Conservation (phyloP, 2,329 filamentous ascomycete genomes). For the Alternaria ethzedia region DNA sequence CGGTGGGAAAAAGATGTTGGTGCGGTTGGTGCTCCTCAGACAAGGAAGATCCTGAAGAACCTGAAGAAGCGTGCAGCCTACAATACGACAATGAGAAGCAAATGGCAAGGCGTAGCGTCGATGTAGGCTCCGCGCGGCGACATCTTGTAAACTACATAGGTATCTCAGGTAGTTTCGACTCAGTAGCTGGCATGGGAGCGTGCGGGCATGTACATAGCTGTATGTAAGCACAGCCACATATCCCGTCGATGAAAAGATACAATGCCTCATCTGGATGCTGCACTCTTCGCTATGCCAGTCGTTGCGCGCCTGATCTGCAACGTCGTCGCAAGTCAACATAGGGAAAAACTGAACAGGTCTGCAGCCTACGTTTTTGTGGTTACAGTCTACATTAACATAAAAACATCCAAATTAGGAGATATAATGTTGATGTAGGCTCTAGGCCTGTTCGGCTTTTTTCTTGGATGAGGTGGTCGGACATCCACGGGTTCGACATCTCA, state of each 20-base stretch:
- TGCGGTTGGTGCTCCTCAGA: background rate
- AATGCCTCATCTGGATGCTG: background rate
- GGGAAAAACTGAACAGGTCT: too few relatives aligned
- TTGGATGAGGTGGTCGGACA: background rate
- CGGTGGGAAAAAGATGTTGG: too few relatives aligned
- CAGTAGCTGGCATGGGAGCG: background rate
- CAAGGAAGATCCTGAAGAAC: background rate
- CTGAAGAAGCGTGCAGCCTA: background rate
- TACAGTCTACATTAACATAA: too few relatives aligned
- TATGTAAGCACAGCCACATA: background rate
- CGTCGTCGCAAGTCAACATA: too few relatives aligned
- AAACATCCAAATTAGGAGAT: too few relatives aligned
- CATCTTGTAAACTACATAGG: background rate
- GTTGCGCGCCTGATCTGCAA: background rate
- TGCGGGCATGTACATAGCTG: background rate
- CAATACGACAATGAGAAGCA: background rate
- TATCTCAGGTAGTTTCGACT: background rate
- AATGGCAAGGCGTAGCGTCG: background rate
- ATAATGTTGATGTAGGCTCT: too few relatives aligned
- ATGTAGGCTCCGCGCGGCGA: background rate
- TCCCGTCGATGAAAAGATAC: background rate
- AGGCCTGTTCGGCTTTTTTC: slow-evolving; percentile 6
- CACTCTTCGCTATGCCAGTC: background rate
- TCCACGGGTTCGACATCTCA: background rate
- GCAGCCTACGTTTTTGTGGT: too few relatives aligned